A percentile compares a stretch with the other conserved stretches of the same genome.
Evolutionary conservation across 2,329 filamentous ascomycete genomes (phyloP).

Genomic region (Fusarium falciforme): DNA sequence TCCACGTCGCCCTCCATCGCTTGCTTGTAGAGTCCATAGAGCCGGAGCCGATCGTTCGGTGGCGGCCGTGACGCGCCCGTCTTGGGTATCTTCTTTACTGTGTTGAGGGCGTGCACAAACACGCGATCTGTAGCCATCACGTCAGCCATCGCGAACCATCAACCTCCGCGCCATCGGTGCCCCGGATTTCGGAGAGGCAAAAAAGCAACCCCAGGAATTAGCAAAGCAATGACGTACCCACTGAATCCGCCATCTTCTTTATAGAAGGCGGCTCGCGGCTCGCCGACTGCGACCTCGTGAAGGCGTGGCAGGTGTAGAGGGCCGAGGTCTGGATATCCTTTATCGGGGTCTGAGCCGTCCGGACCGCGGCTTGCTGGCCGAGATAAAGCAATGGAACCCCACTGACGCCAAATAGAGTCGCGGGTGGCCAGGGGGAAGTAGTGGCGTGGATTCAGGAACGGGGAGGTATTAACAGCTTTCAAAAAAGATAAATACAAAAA

Average conservation of each 20-base stretch:
- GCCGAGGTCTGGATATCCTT: slow-evolving; percentile 35
- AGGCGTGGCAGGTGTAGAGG: slow-evolving; percentile 25
- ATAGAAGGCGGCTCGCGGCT: slow-evolving; percentile 25
- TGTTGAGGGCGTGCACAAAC: slow-evolving; percentile 98
- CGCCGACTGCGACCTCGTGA: slow-evolving; percentile 28
- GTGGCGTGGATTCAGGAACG: neutral
- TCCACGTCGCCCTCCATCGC: slow-evolving; percentile 98
- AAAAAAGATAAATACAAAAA: neutral
- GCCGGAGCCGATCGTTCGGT: slow-evolving; percentile 82
- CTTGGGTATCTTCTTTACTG: slow-evolving; percentile 96
- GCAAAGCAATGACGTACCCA: slow-evolving; percentile 40
- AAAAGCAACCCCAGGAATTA: neutral
- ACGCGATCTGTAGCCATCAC: slow-evolving; percentile 78
- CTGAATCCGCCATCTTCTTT: slow-evolving; percentile 44
- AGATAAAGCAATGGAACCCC: slow-evolving; percentile 35
- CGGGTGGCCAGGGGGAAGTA: slow-evolving; percentile 17
- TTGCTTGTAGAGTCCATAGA: slow-evolving; percentile 99
- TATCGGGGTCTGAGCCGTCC: slow-evolving; percentile 43
- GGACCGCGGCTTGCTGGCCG: slow-evolving; percentile 45
- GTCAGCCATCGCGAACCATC: slow-evolving; percentile 25
- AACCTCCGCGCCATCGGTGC: neutral
- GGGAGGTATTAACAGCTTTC: neutral
- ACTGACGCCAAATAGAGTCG: slow-evolving; percentile 16
- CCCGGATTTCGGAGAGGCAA: neutral
- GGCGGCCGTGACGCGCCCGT: slow-evolving; percentile 92